Base-by-base conservation (phyloP, 2,329 filamentous ascomycete species). In the Thermoascus crustaceus region DNA sequence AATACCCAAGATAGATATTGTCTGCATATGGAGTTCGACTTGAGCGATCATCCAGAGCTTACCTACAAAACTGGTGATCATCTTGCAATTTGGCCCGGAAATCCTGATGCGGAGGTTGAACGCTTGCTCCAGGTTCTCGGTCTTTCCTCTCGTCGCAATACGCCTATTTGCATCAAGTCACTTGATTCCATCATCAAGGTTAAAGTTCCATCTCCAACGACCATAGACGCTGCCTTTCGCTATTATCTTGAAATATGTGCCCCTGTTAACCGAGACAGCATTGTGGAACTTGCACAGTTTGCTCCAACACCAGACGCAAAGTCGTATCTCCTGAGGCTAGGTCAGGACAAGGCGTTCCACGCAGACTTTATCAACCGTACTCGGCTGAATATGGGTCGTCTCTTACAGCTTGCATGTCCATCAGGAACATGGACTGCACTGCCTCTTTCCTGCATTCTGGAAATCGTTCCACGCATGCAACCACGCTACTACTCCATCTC, bases 201-300 rank as follows among this genome's bases (percentile, higher is more conserved):
- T 56, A 89, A 85, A 64, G 77, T 94, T 67, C 88, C 88, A 13
- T 85, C 85, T 1, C 88, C 88, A 7, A 94, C 87, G 2, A 95
- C 86, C 2, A 88, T 83, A 57, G 84, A 89, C 58, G 82, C 87
- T 37, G 81, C 89, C 42, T 69, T 85, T 40, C 82, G 85, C 43
- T 94, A 94, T 64, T 86, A 95, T 63, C 81, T 95, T 63, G 89
- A 95, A 61, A 91, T 95, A 46, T 82, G 85, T 55, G 85, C 84
- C 16, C 83, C 86, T 25, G 80, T 94, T n/a, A 94, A 88, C 38
- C 86, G 88, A 63, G 87, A 94, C 60, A 87, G 89, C 52, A 67
- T 94, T 32, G 78, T 83, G 23, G 82, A 79, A 6, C 71, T 95
- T 10, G 81, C 86, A 35, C 78, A 84, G 32, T 94, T 95, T 54